Evolutionary conservation across 1,284 basidiomycete genomes (phyloP).

Genomic region (Porogramme epimiltina): DNA sequence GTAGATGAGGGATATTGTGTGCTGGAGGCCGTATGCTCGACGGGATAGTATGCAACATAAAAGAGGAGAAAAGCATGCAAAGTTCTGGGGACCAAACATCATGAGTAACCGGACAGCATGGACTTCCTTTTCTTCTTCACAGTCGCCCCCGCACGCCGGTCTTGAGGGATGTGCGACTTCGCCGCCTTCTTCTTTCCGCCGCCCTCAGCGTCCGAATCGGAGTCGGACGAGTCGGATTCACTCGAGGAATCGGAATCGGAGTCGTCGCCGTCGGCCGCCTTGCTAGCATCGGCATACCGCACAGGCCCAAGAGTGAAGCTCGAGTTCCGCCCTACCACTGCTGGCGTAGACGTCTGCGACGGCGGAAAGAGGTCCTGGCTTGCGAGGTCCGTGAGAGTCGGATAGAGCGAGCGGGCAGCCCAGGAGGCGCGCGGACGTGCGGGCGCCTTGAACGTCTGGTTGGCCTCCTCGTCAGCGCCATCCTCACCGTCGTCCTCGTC

Average conservation of each 20-base stretch:
- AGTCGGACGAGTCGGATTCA: constrained; percentile 33
- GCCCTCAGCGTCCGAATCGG: constrained; percentile 41
- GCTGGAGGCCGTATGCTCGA: neutral
- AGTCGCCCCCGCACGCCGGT: constrained; percentile 51
- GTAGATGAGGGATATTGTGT: neutral
- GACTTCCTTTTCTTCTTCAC: constrained; percentile 31
- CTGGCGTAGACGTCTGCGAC: too few species aligned
- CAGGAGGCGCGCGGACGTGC: constrained; percentile 20
- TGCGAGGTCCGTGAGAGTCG: constrained; percentile 54
- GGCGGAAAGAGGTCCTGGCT: constrained; percentile 42
- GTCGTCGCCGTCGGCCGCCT: constrained; percentile 33
- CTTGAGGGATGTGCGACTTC: constrained; percentile 60
- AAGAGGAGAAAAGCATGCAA: constrained; percentile 1
- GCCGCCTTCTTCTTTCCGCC: constrained; percentile 7
- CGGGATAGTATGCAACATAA: neutral
- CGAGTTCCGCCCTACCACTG: constrained; percentile 11
- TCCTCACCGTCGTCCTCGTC: constrained; percentile 39
- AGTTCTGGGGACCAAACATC: neutral
- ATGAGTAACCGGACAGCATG: constrained; percentile 5
- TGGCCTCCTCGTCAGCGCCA: constrained; percentile 31
- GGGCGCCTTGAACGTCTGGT: constrained; percentile 26
- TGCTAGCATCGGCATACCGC: constrained; percentile 27
- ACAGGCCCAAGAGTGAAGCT: constrained; percentile 22
- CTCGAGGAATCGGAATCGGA: constrained; percentile 31
- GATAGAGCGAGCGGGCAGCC: constrained; percentile 36